phyloP scores from a whole-genome alignment of 768 basidiomycete species.

The Clitopilus hobsonii region DNA sequence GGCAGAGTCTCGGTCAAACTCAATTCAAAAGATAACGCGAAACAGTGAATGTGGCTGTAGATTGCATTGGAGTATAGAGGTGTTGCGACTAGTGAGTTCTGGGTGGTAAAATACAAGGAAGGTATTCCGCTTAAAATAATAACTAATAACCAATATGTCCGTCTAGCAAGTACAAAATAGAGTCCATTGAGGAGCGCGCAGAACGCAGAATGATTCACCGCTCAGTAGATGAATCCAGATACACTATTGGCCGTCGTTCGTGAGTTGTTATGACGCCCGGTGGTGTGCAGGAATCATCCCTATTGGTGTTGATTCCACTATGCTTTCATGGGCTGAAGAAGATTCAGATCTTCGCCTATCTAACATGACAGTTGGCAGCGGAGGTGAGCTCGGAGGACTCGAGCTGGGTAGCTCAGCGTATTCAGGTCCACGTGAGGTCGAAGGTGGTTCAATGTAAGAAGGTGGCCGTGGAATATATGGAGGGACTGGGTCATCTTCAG shows the following conservation, averaged over 20 bases:
- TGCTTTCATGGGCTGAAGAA: background rate
- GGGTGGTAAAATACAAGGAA: background rate
- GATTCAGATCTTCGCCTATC: background rate
- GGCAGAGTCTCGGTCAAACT: no score
- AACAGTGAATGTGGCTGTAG: background rate
- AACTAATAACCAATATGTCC: background rate
- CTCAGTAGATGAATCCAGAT: no score
- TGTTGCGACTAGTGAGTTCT: no score
- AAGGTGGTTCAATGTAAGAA: constrained; percentile 27
- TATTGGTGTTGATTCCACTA: background rate
- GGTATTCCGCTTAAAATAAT: background rate
- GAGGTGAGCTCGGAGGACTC: constrained; percentile 12
- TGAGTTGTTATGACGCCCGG: background rate
- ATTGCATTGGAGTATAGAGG: no score
- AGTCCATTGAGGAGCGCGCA: background rate
- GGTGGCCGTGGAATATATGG: constrained; percentile 50
- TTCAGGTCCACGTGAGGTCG: constrained; percentile 2
- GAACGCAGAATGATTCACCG: no score
- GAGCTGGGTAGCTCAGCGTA: constrained; percentile 10
- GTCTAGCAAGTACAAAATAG: background rate
- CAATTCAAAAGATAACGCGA: background rate
- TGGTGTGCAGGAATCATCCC: background rate
- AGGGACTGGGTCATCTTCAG: constrained; percentile 41
- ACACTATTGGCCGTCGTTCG: no score
- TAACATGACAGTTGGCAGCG: background rate